Base-by-base conservation (phyloP, 805 yeast species). In the Candida peoriensis region DNA sequence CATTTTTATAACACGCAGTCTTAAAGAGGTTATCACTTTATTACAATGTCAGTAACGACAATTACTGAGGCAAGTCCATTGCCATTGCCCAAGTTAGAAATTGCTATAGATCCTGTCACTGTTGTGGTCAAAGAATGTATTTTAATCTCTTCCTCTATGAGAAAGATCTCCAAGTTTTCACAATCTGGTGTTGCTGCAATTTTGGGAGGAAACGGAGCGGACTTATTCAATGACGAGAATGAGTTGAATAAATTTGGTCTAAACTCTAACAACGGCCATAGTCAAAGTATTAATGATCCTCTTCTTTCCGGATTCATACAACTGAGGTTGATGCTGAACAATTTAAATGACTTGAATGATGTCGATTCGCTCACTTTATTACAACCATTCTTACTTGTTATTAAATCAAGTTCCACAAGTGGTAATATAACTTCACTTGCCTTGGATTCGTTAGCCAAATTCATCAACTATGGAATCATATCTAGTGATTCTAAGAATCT, bases 81-180 rank as follows among this genome's bases (percentile, higher is more conserved):
- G n/a, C n/a, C n/a, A n/a, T n/a, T n/a, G n/a, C 34, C 12, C 16
- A 19, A 19, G 17, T 5, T 6, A 9, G 22, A n/a, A 2, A 43
- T 43, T 28, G 63, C 90, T 7, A 69, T 84, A 33, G 89, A 85
- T 57, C 84, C 94, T 11, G 72, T 81, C 37, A 82, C 94, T 2
- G 76, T 90, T 47, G 82, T 87, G 45, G 78, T 87, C 41, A 83
- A 84, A 54, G 97, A 93, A 63, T 87, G 96, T 57, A 82, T 86
- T 52, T 71, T 80, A 38, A 74, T 93, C 34, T 76, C 90, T 14
- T 80, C 95, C 14, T 88, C 93, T 16, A 87, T 93, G 95, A 70
- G 97, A 36, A 88, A 87, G 54, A 71, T 84, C 43, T 75, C 88
- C 54, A 76, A 84, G 43, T 81, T 82, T 46, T 74, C 82, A 27